Evolutionary conservation across 1,284 basidiomycete genomes (phyloP).

Genomic region (Volvariella volvacea): DNA sequence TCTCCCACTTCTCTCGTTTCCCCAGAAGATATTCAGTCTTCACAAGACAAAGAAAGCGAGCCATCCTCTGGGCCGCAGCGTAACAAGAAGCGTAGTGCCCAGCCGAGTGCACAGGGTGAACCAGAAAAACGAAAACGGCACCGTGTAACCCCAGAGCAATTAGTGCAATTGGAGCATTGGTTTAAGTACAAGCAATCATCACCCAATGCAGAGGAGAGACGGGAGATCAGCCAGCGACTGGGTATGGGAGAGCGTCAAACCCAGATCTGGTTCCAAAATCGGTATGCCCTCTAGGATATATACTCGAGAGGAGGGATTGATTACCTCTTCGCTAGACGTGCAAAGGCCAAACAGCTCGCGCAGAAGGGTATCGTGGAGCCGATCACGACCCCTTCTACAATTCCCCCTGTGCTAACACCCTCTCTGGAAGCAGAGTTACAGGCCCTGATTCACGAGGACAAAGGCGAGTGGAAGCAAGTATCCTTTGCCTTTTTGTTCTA

Average conservation of each 20-base stretch:
- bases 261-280: constrained; percentile 84
- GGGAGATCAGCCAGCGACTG: constrained; percentile 67
- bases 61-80: neutral
- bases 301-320: neutral
- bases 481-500: constrained; percentile 1
- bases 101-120: neutral
- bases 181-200: constrained; percentile 59
- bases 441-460: constrained; percentile 63
- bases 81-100: neutral
- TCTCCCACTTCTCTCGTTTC: too few relatives aligned
- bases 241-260: constrained; percentile 82
- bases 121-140: constrained; percentile 67
- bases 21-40: too few relatives aligned
- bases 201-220: constrained; percentile 61
- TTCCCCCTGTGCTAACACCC: constrained; percentile 44
- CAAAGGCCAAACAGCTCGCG: constrained; percentile 70
- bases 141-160: constrained; percentile 71
- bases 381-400: constrained; percentile 38
- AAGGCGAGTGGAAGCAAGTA: constrained; percentile 52
- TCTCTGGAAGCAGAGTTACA: constrained; percentile 55
- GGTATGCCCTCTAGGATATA: constrained; percentile 31
- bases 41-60: neutral
- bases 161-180: constrained; percentile 62
- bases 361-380: constrained; percentile 30
- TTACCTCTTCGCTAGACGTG: constrained; percentile 43